phyloP scores from a whole-genome alignment of 2,329 filamentous ascomycete genomes.

The Byssothecium circinans region DNA sequence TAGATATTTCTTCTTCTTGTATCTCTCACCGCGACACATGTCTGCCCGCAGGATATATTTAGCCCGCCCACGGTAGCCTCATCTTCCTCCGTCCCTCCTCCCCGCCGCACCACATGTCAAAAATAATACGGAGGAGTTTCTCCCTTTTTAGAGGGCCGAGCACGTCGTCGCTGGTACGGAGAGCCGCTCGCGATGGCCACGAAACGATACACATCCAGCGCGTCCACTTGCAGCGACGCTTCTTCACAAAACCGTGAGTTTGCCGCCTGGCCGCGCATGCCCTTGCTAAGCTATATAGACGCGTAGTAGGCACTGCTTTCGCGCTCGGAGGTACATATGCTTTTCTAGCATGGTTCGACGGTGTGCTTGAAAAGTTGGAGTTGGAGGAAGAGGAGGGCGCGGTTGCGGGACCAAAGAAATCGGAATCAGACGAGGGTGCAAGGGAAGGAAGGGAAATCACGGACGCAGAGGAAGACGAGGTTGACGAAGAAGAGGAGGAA shows the following conservation, averaged over 20 bases:
- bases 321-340: conserved; percentile 22
- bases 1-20: neutral
- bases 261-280: conserved; percentile 1
- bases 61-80: conserved; percentile 11
- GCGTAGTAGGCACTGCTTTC: conserved; percentile 26
- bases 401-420: neutral
- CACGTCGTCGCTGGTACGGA: conserved; percentile 24
- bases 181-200: conserved; percentile 35
- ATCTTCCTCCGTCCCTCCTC: conserved; percentile 5
- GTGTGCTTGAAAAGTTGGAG: conserved; percentile 21
- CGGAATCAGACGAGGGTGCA: neutral
- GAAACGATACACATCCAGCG: conserved; percentile 38
- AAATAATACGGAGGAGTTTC: conserved; percentile 41
- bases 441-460: conserved; percentile 12
- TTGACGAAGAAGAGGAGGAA: conserved; percentile 35
- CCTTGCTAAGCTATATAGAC: conserved; percentile 15
- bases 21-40: neutral
- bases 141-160: conserved; percentile 36
- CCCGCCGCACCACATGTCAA: conserved; percentile 42
- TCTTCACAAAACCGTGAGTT: conserved; percentile 40
- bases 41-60: neutral
- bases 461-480: conserved; percentile 22
- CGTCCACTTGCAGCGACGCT: conserved; percentile 45
- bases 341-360: conserved; percentile 24
- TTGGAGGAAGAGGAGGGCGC: conserved; percentile 6